Evolutionary conservation across 257 asterid species (phyloP).

Genomic region (Solanum pinnatisectum): DNA sequence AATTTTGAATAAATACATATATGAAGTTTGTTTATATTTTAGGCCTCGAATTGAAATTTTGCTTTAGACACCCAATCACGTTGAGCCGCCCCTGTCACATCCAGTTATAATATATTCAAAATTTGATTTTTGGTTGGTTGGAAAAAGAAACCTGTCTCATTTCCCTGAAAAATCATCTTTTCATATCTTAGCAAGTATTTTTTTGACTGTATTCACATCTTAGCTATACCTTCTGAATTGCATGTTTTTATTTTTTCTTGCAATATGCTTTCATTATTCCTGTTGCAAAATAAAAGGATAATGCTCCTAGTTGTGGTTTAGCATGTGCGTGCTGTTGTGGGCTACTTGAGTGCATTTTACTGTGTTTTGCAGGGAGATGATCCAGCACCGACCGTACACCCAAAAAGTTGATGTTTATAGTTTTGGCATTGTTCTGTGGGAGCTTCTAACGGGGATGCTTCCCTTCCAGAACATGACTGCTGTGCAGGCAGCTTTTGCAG

Average conservation of each 20-base stretch:
- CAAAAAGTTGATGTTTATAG: slow-evolving; percentile 97
- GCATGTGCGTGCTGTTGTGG: not conserved
- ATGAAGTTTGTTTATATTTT: too few species aligned
- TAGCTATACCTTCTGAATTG: not conserved
- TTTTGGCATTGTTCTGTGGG: slow-evolving; percentile 98
- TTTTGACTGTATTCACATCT: not conserved
- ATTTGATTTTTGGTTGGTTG: not conserved
- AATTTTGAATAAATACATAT: too few species aligned
- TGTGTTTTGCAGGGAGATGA: slow-evolving; percentile 79
- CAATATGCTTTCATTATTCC: not conserved
- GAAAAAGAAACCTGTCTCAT: not conserved
- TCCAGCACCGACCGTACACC: slow-evolving; percentile 93
- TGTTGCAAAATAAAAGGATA: not conserved
- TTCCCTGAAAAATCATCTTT: not conserved
- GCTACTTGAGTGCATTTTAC: not conserved
- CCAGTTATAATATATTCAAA: not conserved
- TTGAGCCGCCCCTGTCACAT: not conserved
- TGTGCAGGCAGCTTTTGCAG: slow-evolving; percentile 97
- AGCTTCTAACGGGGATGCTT: slow-evolving; percentile 92
- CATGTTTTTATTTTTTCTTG: not conserved
- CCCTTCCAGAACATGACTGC: slow-evolving; percentile 98
- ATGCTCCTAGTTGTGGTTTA: not conserved
- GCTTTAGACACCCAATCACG: too few species aligned
- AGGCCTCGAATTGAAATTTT: too few species aligned
- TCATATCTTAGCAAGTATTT: not conserved